A percentile compares a stretch with the other conserved stretches of the same genome.
These are phyloP conservation scores for Candida rishiriensis DNA, from an alignment of 805 yeast genomes.

Conservation along the genomic window DNA sequence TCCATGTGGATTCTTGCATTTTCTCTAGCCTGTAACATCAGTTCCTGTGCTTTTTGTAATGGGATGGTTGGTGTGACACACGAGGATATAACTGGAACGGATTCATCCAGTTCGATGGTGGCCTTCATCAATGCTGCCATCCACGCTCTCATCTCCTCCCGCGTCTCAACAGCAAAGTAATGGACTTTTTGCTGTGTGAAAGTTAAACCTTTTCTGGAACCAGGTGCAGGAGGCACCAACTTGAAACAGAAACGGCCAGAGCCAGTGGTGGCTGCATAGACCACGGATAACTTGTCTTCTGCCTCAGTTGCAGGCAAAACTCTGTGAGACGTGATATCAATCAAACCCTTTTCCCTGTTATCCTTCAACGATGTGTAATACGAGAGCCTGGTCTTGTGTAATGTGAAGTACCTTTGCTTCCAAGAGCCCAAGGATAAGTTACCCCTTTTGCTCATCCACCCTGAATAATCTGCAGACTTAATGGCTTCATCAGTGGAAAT, in stretches of 20 bases:
- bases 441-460: conserved; percentile 96
- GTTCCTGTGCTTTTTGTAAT: conserved; percentile 77
- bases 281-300: conserved; percentile 74
- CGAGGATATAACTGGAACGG: conserved; percentile 86
- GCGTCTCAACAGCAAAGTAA: conserved; percentile 89
- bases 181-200: conserved; percentile 96
- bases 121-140: conserved; percentile 92
- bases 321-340: conserved; percentile 92
- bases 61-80: conserved; percentile 96
- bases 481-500: conserved; percentile 76
- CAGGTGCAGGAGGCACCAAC: conserved; percentile 95
- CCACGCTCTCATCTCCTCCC: conserved; percentile 93
- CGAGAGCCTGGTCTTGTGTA: conserved; percentile 90
- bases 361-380: conserved; percentile 79
- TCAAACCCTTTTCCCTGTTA: conserved; percentile 81
- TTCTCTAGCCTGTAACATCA: conserved; percentile 78
- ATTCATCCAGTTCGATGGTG: conserved; percentile 91
- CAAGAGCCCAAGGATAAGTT: conserved; percentile 82
- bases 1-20: conserved; percentile 55
- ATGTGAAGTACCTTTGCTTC: conserved; percentile 80
- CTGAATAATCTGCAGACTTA: conserved; percentile 69
- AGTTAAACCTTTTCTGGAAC: conserved; percentile 89
- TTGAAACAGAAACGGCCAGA: conserved; percentile 93
- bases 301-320: conserved; percentile 75
- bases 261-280: conserved; percentile 91